A percentile compares a stretch with the other conserved stretches of the same genome.
phyloP scores from a whole-genome alignment of 805 yeast species.

The Starmera amethionina region DNA sequence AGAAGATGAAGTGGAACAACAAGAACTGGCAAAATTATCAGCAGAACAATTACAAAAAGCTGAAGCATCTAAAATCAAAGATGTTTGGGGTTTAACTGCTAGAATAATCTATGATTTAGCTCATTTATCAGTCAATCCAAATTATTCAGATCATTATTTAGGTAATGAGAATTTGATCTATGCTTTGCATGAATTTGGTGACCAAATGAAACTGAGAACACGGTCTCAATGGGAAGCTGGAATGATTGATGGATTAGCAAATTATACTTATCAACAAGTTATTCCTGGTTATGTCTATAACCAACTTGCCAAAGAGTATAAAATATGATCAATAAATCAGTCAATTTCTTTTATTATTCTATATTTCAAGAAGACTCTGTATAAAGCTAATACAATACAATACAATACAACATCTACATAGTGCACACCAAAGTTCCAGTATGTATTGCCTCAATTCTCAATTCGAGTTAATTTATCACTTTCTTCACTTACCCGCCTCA shows the following conservation, averaged over 20 bases:
- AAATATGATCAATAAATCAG: background rate
- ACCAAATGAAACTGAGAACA: slow-evolving; percentile 37
- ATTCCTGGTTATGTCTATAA: slow-evolving; percentile 20
- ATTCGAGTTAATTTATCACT: too few species aligned
- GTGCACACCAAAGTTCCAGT: too few species aligned
- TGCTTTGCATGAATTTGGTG: slow-evolving; percentile 42
- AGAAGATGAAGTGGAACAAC: slow-evolving; percentile 12
- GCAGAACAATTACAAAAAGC: slow-evolving; percentile 28
- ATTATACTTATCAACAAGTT: slow-evolving; percentile 21
- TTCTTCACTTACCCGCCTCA: too few species aligned
- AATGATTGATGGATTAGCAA: slow-evolving; percentile 33
- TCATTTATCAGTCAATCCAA: slow-evolving; percentile 32
- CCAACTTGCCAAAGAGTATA: slow-evolving; percentile 10
- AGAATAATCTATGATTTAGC: slow-evolving; percentile 69
- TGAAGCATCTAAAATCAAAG: slow-evolving; percentile 35
- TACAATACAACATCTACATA: too few species aligned
- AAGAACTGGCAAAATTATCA: slow-evolving; percentile 1
- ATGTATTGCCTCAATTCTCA: too few species aligned
- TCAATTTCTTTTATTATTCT: background rate
- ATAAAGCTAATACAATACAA: too few species aligned
- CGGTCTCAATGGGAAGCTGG: slow-evolving; percentile 46
- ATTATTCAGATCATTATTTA: slow-evolving; percentile 20
- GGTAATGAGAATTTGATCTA: slow-evolving; percentile 64
- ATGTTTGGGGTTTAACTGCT: slow-evolving; percentile 80
- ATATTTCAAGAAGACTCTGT: background rate